Conservation (phyloP, 495 filamentous ascomycete species). For the Hyaloscypha variabilis region DNA sequence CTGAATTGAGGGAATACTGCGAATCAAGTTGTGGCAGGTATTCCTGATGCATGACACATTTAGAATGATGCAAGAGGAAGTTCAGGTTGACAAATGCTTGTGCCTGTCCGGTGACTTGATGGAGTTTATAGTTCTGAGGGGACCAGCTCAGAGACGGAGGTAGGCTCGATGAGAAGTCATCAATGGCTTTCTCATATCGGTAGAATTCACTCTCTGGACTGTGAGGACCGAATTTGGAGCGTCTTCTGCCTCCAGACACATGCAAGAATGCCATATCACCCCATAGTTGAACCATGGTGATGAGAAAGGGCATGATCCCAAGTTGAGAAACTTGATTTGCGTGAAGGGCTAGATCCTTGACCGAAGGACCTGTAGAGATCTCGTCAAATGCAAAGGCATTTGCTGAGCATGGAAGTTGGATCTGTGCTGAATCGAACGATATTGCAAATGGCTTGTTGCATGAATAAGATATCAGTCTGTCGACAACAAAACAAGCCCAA, state of each 20-base stretch:
- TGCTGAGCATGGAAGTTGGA: not conserved
- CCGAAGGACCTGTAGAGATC: not conserved
- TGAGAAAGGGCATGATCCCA: not conserved
- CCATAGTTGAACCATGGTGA: not conserved
- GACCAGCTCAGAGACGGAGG: not conserved
- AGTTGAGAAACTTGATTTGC: conserved; percentile 1
- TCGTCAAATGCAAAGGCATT: not conserved
- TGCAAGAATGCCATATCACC: not conserved
- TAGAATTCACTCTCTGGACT: not conserved
- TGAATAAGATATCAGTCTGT: not conserved
- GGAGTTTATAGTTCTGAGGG: not conserved
- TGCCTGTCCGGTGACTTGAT: not conserved
- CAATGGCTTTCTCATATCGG: not conserved
- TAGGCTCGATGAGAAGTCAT: not conserved
- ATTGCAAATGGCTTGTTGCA: not conserved
- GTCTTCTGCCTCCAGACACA: not conserved
- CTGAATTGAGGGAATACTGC: not conserved
- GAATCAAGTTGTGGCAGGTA: not conserved
- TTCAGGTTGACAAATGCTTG: conserved; percentile 1
- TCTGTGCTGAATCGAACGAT: not conserved
- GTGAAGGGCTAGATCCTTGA: not conserved
- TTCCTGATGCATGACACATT: not conserved
- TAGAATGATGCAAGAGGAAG: conserved; percentile 1
- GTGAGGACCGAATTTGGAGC: not conserved
- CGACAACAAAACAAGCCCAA: not conserved